A percentile compares a stretch with the other conserved stretches of the same genome.
These are phyloP conservation scores for Grigorovia transvaalensis DNA, from an alignment of 805 yeast species.

Conservation along the genomic window DNA sequence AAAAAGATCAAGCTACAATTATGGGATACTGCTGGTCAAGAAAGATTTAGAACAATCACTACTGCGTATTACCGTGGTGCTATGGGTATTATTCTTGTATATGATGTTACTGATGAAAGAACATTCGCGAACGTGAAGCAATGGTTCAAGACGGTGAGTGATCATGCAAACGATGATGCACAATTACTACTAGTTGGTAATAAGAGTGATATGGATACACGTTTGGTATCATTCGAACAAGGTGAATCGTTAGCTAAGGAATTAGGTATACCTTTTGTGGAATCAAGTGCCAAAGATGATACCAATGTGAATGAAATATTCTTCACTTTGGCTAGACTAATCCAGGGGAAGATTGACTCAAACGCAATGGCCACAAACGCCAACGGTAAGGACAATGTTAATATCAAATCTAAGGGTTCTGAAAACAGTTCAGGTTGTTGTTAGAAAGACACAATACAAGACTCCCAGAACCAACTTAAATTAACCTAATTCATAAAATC, in stretches of 20 bases:
- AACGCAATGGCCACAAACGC: constrained; percentile 31
- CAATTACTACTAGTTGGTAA: constrained; percentile 91
- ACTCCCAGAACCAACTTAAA: too few relatives aligned
- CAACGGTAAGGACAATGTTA: constrained; percentile 35
- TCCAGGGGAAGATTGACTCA: constrained; percentile 62
- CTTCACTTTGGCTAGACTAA: constrained; percentile 75
- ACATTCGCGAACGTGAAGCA: constrained; percentile 86
- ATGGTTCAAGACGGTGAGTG: constrained; percentile 93
- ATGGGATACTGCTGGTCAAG: constrained; percentile 98
- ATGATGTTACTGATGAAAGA: constrained; percentile 80
- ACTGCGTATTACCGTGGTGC: constrained; percentile 90
- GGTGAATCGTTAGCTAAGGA: constrained; percentile 84
- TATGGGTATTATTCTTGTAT: constrained; percentile 74
- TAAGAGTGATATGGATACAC: constrained; percentile 82
- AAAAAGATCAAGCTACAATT: constrained; percentile 88
- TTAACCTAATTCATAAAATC: too few relatives aligned
- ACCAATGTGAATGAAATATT: constrained; percentile 87
- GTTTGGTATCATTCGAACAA: constrained; percentile 82
- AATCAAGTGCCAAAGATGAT: constrained; percentile 92
- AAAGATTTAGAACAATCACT: constrained; percentile 86
- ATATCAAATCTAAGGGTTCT: constrained; percentile 31
- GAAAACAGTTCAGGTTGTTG: constrained; percentile 46
- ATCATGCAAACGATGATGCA: constrained; percentile 94
- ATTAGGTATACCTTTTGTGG: constrained; percentile 82
- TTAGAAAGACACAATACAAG: constrained; percentile 23